Conservation (phyloP, 306 rosid genomes). For the Quercus gilva region DNA sequence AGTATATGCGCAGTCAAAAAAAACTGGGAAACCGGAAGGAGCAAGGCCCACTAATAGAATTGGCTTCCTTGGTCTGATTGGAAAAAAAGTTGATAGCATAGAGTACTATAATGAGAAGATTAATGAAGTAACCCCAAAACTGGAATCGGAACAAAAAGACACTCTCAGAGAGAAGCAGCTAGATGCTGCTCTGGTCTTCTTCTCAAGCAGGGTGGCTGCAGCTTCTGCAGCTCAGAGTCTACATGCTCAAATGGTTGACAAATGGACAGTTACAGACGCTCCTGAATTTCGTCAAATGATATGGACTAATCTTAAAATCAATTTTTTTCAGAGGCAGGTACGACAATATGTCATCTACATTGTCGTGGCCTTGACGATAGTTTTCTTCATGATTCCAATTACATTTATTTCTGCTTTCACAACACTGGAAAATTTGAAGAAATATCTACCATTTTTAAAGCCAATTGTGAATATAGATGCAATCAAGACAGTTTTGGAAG, state of each 20-base stretch:
- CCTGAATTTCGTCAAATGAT: constrained; percentile 72
- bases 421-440: constrained; percentile 60
- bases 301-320: constrained; percentile 78
- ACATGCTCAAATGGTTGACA: constrained; percentile 71
- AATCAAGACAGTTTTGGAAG: constrained; percentile 72
- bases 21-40: constrained; percentile 67
- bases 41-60: constrained; percentile 69
- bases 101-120: constrained; percentile 59
- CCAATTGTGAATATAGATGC: constrained; percentile 30
- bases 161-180: constrained; percentile 88
- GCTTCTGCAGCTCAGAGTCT: constrained; percentile 90
- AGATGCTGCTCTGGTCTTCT: constrained; percentile 71
- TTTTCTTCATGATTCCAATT: constrained; percentile 87
- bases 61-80: constrained; percentile 76
- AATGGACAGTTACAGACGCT: constrained; percentile 68
- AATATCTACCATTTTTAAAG: constrained; percentile 75
- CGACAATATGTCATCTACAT: constrained; percentile 67
- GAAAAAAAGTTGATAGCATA: constrained; percentile 78
- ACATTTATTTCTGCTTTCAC: constrained; percentile 67
- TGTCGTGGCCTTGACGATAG: constrained; percentile 58
- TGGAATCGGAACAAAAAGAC: constrained; percentile 75
- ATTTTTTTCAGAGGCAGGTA: constrained; percentile 51
- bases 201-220: constrained; percentile 64
- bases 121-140: constrained; percentile 47
- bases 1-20: constrained; percentile 50